Conservation (phyloP, 2,329 filamentous ascomycete species). For the Alternaria ventricosa region DNA sequence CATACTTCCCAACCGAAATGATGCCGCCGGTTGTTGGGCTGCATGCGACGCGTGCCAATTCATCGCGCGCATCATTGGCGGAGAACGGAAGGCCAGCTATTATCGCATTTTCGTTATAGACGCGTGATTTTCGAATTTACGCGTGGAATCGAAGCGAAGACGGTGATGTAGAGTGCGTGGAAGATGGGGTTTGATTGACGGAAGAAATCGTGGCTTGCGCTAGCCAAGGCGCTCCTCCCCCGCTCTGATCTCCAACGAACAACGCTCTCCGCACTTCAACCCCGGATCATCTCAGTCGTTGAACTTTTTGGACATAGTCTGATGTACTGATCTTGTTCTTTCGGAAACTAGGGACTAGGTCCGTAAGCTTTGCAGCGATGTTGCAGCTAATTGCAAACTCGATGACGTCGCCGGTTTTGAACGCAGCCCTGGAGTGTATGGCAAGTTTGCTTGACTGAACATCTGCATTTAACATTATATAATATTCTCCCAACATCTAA, state of each 20-base stretch:
- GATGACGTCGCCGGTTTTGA: background rate
- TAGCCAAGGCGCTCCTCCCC: conserved; percentile 16
- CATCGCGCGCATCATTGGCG: background rate
- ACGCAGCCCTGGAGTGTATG: background rate
- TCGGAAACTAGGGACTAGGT: conserved; percentile 13
- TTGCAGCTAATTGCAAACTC: background rate
- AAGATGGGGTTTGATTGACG: conserved; percentile 28
- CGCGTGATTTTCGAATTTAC: background rate
- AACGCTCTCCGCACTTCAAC: background rate
- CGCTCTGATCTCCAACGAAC: conserved; percentile 10
- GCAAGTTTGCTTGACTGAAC: background rate
- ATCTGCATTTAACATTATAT: background rate
- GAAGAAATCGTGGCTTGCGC: conserved; percentile 34
- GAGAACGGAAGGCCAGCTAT: background rate
- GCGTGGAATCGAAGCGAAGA: background rate
- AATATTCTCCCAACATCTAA: background rate
- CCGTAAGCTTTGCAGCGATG: background rate
- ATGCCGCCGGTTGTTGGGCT: background rate
- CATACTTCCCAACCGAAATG: background rate
- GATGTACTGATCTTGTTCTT: background rate
- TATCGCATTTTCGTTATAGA: background rate
- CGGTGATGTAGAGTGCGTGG: background rate
- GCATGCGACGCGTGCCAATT: background rate
- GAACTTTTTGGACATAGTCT: background rate
- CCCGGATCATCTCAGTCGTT: background rate